phyloP scores from a whole-genome alignment of 2,329 filamentous ascomycete species.

The Aspergillus sp. region DNA sequence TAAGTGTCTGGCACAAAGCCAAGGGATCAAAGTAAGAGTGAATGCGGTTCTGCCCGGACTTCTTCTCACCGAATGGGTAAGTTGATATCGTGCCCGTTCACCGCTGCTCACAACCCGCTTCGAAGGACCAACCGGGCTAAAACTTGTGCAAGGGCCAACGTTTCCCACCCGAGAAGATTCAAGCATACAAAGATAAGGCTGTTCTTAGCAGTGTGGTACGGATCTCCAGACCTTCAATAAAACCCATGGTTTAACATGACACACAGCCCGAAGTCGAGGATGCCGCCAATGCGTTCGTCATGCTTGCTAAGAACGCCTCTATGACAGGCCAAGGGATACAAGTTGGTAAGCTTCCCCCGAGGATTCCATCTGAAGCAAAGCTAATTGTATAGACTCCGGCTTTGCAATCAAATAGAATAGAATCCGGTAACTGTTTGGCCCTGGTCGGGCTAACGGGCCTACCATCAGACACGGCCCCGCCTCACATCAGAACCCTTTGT shows the following conservation, averaged over 20 bases:
- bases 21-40: constrained; percentile 61
- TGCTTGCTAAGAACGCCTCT: constrained; percentile 43
- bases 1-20: constrained; percentile 61
- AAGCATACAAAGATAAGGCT: constrained; percentile 53
- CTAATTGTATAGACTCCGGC: constrained; percentile 31
- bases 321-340: constrained; percentile 46
- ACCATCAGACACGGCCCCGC: no score
- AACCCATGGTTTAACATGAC: constrained; percentile 7
- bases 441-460: no score
- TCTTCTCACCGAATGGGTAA: constrained; percentile 66
- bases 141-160: constrained; percentile 45
- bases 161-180: constrained; percentile 58
- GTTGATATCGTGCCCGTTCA: constrained; percentile 11
- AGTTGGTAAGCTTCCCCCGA: constrained; percentile 33
- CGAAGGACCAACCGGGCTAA: constrained; percentile 4
- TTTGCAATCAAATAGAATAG: constrained; percentile 21
- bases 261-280: constrained; percentile 41
- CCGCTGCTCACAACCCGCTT: background rate
- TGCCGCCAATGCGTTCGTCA: constrained; percentile 39
- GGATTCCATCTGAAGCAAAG: background rate
- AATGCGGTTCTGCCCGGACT: constrained; percentile 65
- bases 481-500: background rate
- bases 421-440: no score
- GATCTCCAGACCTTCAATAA: background rate
- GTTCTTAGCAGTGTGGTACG: constrained; percentile 57